Base-by-base conservation (phyloP, 1,284 basidiomycete species). In the Termitomyces sp. region DNA sequence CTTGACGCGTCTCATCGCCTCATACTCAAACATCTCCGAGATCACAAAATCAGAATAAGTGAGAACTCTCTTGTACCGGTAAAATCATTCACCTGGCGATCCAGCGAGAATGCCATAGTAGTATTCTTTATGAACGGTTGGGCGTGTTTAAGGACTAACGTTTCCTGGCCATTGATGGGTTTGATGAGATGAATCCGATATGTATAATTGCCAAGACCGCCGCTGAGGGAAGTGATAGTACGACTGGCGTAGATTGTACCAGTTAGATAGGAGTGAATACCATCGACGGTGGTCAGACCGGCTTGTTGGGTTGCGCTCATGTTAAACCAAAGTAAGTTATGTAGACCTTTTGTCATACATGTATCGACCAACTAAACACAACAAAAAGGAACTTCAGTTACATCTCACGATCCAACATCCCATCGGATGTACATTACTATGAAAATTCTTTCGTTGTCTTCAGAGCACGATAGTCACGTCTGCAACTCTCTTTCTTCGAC, bases 91-190 rank as follows among this genome's bases (percentile, higher is more conserved):
- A 83, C 84, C 78, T 86, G 84, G 58, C 84, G 72, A 38, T 75
- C 72, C 12, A 79, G 58, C 10, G 72, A 68, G 38, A 85, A 68
- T 10, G 70, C 63, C 33, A 78, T 63, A 15, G 48, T 52, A 17
- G 58, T 55, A 21, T 53, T 53, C 58, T 71, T 74, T 26, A 66
- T 62, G 55, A 79, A 80, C 19, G 76, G 69, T 52, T 79, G 73
- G 1, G 74, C 74, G 67, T 85, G 80, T 65, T 86, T 87, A 44
- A 84, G 58, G 21, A 87, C 70, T 13, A 81, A 62, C 1, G 81
- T 82, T 50, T 62, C 55, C 1, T 62, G 63, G 1, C 73, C 77
- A 36, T 72, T 64, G 53, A 77, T 68, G 10, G 73, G 70, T 28
- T 50, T 58, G 9, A 58, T 61, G 34, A 84, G 71, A 34, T 66